Evolutionary conservation across 257 asterid genomes (phyloP).

Genomic region (Lantana camara): DNA sequence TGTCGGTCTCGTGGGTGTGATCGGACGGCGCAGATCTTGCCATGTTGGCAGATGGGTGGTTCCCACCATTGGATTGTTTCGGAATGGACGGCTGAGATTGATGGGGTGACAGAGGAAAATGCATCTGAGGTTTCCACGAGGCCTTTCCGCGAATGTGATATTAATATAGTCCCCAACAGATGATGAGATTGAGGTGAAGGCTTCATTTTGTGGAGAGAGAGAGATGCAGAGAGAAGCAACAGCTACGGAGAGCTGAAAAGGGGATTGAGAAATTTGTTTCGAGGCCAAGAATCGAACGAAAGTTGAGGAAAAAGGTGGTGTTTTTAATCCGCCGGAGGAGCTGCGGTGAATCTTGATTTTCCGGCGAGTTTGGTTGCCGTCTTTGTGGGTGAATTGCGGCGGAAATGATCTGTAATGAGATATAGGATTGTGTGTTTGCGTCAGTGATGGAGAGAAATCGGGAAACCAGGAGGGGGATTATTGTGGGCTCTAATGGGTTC

Average conservation of each 20-base stretch:
- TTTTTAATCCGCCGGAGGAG: constrained; percentile 30
- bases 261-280: constrained; percentile 22
- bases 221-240: too few relatives aligned
- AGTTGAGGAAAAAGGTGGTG: constrained; percentile 5
- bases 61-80: constrained; percentile 16
- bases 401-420: constrained; percentile 12
- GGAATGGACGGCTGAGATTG: constrained; percentile 19
- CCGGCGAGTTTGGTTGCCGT: constrained; percentile 14
- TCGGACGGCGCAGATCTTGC: constrained; percentile 36
- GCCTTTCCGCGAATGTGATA: constrained; percentile 34
- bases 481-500: constrained; percentile 65
- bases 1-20: constrained; percentile 31
- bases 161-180: constrained; percentile 30
- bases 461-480: constrained; percentile 60
- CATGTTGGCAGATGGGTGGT: constrained; percentile 43
- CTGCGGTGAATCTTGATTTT: constrained; percentile 22
- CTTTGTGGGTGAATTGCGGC: constrained; percentile 24
- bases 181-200: constrained; percentile 41
- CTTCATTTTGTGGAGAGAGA: constrained; percentile 25
- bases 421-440: constrained; percentile 13
- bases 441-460: constrained; percentile 63
- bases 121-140: constrained; percentile 54
- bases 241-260: not conserved
- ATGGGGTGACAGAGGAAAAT: constrained; percentile 27
- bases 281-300: not conserved